These are phyloP conservation scores for Emergomyces pasteurianus DNA, from an alignment of 2,329 filamentous ascomycete species.

Conservation along the genomic window DNA sequence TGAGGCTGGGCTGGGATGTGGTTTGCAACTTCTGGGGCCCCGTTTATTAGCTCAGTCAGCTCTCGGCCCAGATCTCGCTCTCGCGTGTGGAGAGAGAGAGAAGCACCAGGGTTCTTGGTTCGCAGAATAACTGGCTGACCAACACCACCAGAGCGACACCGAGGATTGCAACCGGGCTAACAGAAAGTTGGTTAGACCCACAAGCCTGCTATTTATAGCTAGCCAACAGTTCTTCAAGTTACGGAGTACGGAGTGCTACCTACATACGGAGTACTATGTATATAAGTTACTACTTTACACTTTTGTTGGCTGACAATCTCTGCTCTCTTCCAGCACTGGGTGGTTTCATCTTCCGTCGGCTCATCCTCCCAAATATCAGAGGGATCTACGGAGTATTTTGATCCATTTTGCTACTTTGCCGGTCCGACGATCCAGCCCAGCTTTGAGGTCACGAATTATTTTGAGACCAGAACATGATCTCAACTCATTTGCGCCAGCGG, in stretches of 20 bases:
- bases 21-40: not conserved
- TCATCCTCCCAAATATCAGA: too few species aligned
- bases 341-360: too few species aligned
- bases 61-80: not conserved
- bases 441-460: not conserved
- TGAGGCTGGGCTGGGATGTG: not conserved
- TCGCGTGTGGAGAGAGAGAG: not conserved
- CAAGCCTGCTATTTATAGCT: too few species aligned
- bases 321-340: too few species aligned
- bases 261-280: too few species aligned
- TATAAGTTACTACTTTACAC: too few species aligned
- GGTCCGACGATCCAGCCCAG: not conserved
- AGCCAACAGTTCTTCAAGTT: too few species aligned
- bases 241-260: too few species aligned
- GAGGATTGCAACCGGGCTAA: not conserved
- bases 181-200: not conserved
- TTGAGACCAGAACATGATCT: not conserved
- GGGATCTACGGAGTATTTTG: too few species aligned
- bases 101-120: not conserved
- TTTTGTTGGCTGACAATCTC: too few species aligned
- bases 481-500: not conserved
- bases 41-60: not conserved
- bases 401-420: not conserved
- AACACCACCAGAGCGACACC: not conserved
- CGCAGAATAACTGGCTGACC: not conserved